Evolutionary conservation across 495 filamentous ascomycete species (phyloP).

Genomic region (Trichoderma gamsii): DNA sequence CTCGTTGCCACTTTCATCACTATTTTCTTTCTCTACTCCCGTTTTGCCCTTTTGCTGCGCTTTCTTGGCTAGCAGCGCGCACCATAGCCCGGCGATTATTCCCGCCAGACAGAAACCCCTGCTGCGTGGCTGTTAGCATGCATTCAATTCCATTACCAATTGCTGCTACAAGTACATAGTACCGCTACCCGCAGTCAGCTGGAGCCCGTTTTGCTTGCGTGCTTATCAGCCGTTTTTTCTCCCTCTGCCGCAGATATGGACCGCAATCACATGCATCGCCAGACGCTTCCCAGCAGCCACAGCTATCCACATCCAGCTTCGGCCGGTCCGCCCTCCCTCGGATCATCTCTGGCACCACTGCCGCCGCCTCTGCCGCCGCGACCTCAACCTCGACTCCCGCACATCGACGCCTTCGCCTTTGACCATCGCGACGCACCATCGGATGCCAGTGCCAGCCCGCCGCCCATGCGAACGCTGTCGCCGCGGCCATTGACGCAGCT

Average conservation of each 20-base stretch:
- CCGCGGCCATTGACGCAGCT: conserved; percentile 13
- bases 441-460: background rate
- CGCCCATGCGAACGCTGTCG: background rate
- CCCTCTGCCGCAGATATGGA: background rate
- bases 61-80: background rate
- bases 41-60: background rate
- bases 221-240: conserved; percentile 4
- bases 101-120: background rate
- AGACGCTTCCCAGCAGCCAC: background rate
- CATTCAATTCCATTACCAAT: too few relatives aligned
- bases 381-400: background rate
- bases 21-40: background rate
- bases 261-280: conserved; percentile 12
- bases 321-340: conserved; percentile 11
- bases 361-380: background rate
- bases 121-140: background rate
- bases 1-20: background rate
- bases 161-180: too few relatives aligned
- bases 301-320: conserved; percentile 2
- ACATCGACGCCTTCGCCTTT: background rate
- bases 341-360: background rate
- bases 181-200: too few relatives aligned
- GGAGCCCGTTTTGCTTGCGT: background rate
- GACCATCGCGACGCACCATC: too few relatives aligned
- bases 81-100: background rate